Evolutionary conservation across 139 green algal genomes (phyloP), one percentile per base, ranked within the genome.

Genomic region (Chara braunii): DNA sequence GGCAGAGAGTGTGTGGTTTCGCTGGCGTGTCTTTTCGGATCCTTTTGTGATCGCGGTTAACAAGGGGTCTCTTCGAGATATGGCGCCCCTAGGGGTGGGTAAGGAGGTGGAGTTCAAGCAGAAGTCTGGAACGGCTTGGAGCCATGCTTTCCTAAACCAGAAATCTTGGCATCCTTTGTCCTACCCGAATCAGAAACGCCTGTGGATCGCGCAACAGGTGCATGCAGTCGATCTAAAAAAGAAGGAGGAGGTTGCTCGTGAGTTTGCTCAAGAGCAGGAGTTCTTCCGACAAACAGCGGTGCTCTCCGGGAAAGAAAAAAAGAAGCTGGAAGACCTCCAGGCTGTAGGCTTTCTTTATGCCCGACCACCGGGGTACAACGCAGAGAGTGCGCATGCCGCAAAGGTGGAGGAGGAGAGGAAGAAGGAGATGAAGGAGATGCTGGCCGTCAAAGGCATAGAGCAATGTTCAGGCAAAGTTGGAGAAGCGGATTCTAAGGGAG

Each of bases 151-250:
- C 61, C 66, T 92, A 3, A 92, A 93, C 55, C 78, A 84, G 58
- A 83, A 94, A 70, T 83, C 88, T 14, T 94, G 87, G 87, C 87
- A 94, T 58, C 87, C 87, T 0, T 52, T 87, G 22, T 90, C 83
- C 37, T 95, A 89, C 60, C 78, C 78, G 7, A 94, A 94, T 60
- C 83, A 84, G 36, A 78, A 81, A 12, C 57, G 52, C 0, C 81
- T 84, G n/a, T 94, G 69, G 58, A 88, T 90, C 34, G 75, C 80
- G 28, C 81, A 95, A 67, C 82, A 90, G 53, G 64, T 80, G 2
- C 61, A 83, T 26, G 48, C 66, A 0, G 51, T 78, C 18, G 53
- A 66, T 3, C 55, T 75, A 31, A 90, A 87, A 64, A 43, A 40
- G 4, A 83, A 81, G 36, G 82, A 82, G 57, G 40, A 77, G 28